Percentiles rank a stretch among this genome's conserved stretches.
Evolutionary conservation across 2,329 filamentous ascomycete genomes (phyloP).

Genomic region (Calonectria fujianensis): DNA sequence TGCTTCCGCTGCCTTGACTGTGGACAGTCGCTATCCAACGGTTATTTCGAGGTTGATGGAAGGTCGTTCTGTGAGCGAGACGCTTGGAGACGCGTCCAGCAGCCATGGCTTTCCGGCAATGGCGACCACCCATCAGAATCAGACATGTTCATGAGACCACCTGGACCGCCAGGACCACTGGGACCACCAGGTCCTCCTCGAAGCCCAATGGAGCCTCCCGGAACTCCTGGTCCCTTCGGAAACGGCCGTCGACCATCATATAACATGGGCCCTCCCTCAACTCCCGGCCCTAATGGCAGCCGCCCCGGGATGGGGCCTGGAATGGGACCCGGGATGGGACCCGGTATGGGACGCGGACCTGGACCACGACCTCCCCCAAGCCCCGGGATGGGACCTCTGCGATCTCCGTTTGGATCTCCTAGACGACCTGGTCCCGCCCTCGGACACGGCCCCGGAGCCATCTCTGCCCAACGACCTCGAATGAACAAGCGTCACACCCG

Average conservation of each 20-base stretch:
- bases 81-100: constrained; percentile 76
- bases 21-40: constrained; percentile 82
- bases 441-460: constrained; percentile 59
- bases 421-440: constrained; percentile 40
- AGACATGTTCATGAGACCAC: constrained; percentile 45
- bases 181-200: constrained; percentile 34
- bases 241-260: not conserved
- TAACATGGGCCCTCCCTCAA: constrained; percentile 2
- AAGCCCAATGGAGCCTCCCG: constrained; percentile 11
- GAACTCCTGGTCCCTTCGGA: not conserved
- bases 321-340: constrained; percentile 41
- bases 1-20: constrained; percentile 93
- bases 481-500: constrained; percentile 80
- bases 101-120: constrained; percentile 42
- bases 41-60: constrained; percentile 93
- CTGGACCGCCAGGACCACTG: constrained; percentile 36
- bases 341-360: constrained; percentile 31
- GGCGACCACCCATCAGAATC: constrained; percentile 24
- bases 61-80: constrained; percentile 91
- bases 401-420: constrained; percentile 53
- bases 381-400: constrained; percentile 49
- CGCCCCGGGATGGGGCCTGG: constrained; percentile 35
- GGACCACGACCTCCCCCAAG: constrained; percentile 16
- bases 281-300: constrained; percentile 45
- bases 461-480: constrained; percentile 63